A percentile compares a stretch with the other conserved stretches of the same genome.
phyloP scores from a whole-genome alignment of 768 basidiomycete genomes.

The Russula griseocarnosa region DNA sequence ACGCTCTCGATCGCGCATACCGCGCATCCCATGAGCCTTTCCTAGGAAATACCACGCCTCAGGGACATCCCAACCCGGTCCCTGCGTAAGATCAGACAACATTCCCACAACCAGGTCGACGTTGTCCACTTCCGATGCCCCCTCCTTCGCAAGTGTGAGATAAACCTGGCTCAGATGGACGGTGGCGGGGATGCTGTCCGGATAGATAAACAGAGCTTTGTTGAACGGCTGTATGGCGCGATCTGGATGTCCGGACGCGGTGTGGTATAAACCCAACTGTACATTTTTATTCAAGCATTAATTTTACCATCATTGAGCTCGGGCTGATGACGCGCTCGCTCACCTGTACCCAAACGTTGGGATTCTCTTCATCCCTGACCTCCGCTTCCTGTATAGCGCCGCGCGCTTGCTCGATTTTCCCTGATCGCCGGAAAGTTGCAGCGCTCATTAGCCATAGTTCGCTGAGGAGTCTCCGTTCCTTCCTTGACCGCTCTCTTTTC shows the following conservation, averaged over 20 bases:
- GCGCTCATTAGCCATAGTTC: conserved; percentile 93
- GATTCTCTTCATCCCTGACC: conserved; percentile 77
- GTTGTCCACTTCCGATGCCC: conserved; percentile 39
- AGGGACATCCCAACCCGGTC: conserved; percentile 82
- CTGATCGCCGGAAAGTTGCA: conserved; percentile 85
- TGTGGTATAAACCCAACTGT: conserved; percentile 72
- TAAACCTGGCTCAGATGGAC: conserved; percentile 78
- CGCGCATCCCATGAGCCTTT: conserved; percentile 73
- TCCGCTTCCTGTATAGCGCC: conserved; percentile 96
- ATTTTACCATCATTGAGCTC: background rate
- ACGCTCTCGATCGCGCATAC: conserved; percentile 61
- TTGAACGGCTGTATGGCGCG: conserved; percentile 73
- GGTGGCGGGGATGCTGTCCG: conserved; percentile 70
- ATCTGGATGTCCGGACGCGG: conserved; percentile 51
- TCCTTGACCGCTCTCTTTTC: conserved; percentile 40
- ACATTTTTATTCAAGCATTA: background rate
- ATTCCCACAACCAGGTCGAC: conserved; percentile 81
- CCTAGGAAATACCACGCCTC: conserved; percentile 95
- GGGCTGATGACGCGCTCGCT: conserved; percentile 28
- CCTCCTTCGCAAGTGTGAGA: conserved; percentile 42
- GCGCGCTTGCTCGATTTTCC: conserved; percentile 84
- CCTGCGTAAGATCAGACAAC: conserved; percentile 70
- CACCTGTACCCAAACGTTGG: conserved; percentile 94
- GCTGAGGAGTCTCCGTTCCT: conserved; percentile 66
- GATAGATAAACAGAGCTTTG: conserved; percentile 85